Base-by-base conservation (phyloP, 2,329 filamentous ascomycete genomes). In the Clarireedia paspali region DNA sequence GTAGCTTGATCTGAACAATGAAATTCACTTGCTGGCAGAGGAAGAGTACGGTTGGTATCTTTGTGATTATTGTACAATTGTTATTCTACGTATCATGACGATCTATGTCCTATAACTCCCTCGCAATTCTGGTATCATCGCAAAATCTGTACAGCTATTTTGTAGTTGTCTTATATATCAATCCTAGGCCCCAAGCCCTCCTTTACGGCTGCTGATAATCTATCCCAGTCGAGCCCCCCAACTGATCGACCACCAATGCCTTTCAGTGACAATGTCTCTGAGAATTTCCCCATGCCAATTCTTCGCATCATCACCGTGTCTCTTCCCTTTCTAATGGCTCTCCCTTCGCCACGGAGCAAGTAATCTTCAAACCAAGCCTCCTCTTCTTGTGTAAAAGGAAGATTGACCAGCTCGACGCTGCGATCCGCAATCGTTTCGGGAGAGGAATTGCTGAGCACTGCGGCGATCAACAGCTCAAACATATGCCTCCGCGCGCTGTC, bases 231-330 rank as follows among this genome's bases (percentile, higher is more conserved):
- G 20, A 70, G 50, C 6, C 66, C 66, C 27, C 54, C 64, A 36
- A 68, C 58, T 38, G 57, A 44, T 15, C 62, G 59, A 42, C 56
- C 58, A 42, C 57, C 62, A 3, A 60, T 51, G 5, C 72, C 72
- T 4, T 76, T 73, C 55, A 78, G 73, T 3, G 71, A 66, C 3
- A 77, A 67, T 14, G 75, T 71, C 20, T 80, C 78, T 2, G 68
- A 67, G 54, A 83, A 75, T 56, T 76, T 81, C 12, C 88, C 86
- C 10, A 78, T 84, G 1, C 85, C 83, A 59, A 94, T 83, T 59
- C 79, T 82, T 62, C 88, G 81, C 77, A 91, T 86, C 62, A 90
- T 76, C 1, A 91, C 75, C 0, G 87, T 88, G 64, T 92, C 89
- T 66, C 82, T 85, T 3, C 87, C 83, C 24, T 80, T 81, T 60